Conservation (phyloP, 139 green algal genomes). For the Chlorella sorokiniana region DNA sequence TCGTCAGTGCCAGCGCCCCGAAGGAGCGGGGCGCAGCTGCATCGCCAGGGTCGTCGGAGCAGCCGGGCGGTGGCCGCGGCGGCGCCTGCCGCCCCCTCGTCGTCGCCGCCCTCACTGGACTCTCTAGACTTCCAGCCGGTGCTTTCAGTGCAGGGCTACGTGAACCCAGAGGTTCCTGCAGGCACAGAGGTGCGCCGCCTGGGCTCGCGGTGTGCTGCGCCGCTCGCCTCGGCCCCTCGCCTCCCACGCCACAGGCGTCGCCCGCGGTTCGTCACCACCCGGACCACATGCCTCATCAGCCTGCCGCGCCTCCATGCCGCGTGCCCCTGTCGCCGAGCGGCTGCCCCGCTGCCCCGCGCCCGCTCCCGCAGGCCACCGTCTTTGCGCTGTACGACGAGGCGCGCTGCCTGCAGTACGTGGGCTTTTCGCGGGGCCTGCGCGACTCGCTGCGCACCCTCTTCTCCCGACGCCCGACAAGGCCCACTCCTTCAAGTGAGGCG, state of each 20-base stretch:
- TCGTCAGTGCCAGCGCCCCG: background rate
- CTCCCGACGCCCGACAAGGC: slow-evolving; percentile 78
- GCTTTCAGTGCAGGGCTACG: slow-evolving; percentile 14
- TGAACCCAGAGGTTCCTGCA: slow-evolving; percentile 8
- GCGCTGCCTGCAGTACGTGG: slow-evolving; percentile 90
- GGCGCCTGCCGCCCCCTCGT: background rate
- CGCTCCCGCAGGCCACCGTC: slow-evolving; percentile 56
- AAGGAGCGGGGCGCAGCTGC: background rate
- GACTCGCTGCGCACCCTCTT: slow-evolving; percentile 84
- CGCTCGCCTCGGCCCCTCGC: too few species aligned
- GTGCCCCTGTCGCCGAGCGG: too few species aligned
- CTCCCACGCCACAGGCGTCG: too few species aligned
- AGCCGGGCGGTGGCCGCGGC: background rate
- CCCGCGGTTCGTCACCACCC: too few species aligned
- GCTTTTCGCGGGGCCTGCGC: slow-evolving; percentile 83
- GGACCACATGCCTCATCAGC: too few species aligned
- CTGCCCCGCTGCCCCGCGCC: background rate
- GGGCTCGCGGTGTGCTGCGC: too few species aligned
- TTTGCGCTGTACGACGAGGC: slow-evolving; percentile 88
- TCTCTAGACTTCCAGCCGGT: slow-evolving; percentile 2
- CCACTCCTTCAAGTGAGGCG: slow-evolving; percentile 77
- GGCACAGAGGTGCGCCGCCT: background rate
- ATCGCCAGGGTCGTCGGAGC: background rate
- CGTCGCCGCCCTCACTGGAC: slow-evolving; percentile 1
- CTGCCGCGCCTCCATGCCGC: too few species aligned